Evolutionary conservation across 106 monocot genomes (phyloP), one percentile per base, ranked within the genome.

Genomic region (Acanthochlamys bracteata): DNA sequence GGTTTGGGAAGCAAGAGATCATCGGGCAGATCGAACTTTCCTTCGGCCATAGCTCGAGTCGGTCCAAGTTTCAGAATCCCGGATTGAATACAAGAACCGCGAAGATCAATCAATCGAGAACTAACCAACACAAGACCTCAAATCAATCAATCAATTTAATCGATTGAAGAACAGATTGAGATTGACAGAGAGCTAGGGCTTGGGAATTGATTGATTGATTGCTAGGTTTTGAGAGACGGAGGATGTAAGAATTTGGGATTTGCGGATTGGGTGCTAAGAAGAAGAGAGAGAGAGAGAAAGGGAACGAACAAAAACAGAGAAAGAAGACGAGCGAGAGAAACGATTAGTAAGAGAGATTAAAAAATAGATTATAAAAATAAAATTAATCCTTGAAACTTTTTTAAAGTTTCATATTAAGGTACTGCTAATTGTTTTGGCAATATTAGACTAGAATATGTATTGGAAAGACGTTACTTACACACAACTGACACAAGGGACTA

Each of bases 1-100:
- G 45, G 26, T 21, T 81, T 81, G 60, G 65, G 20, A 15, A 59
- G 39, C 26, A 61, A 17, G 68, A 84, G 83, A 66, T 79, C 76
- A 33, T 76, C 79, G 9, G 75, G 66, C 64, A 82, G 78, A 74
- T 82, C 61, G 41, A 74, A 11, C 73, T 75, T 86, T 53, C 73
- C 66, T 58, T 73, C 82, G 20, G 82, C 82, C 86, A 86, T 86
- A 43, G 15, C 55, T 0, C 11, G 40, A 6, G 55, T 16, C 59
- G 39, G 26, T 14, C 4, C 53, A n/a, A n/a, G 11, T 46, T 8
- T 8, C 45, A 8, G 45, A 8, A 20, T 17, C 55, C 55, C 15
- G 11, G 4, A 24, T 40, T 55, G 62, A 60, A 61, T 53, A 39
- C 21, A 20, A 20, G 46, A n/a, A 49, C 12, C 49, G 49, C 2